These are phyloP conservation scores for Senna siamea DNA, from an alignment of 306 rosid genomes.

Conservation along the genomic window DNA sequence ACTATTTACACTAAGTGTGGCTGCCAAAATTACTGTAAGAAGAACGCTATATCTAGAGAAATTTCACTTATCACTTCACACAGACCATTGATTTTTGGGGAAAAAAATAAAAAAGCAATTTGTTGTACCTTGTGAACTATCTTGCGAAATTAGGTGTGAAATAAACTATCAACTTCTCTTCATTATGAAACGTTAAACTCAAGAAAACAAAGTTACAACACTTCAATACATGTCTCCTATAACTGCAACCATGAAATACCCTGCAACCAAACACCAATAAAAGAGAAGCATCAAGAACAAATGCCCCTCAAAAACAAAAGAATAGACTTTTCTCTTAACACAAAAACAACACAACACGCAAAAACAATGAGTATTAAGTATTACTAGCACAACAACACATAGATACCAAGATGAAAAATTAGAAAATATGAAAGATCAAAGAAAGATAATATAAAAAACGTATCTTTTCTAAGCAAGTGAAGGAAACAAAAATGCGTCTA, in stretches of 20 bases:
- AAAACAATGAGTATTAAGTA: constrained; percentile 14
- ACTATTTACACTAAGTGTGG: no score
- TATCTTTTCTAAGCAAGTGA: no score
- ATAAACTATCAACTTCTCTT: constrained; percentile 41
- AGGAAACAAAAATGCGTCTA: not conserved
- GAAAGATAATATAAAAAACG: not conserved
- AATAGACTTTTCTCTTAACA: constrained; percentile 43
- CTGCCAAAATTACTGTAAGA: no score
- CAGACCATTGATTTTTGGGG: not conserved
- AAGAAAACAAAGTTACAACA: constrained; percentile 50
- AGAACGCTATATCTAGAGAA: no score
- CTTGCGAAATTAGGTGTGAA: constrained; percentile 33
- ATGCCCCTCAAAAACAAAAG: not conserved
- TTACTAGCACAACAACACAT: not conserved
- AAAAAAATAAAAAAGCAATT: not conserved
- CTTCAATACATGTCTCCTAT: constrained; percentile 15
- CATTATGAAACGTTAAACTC: constrained; percentile 57
- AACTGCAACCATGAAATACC: constrained; percentile 33
- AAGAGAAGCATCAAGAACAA: constrained; percentile 13
- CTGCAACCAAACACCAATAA: constrained; percentile 42
- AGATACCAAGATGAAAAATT: constrained; percentile 7
- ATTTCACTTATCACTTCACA: not conserved
- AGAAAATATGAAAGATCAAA: no score
- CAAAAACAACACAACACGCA: constrained; percentile 42
- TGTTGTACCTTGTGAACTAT: constrained; percentile 44